These are phyloP conservation scores for Delitschia confertaspora DNA, from an alignment of 495 filamentous ascomycete species.

Conservation along the genomic window DNA sequence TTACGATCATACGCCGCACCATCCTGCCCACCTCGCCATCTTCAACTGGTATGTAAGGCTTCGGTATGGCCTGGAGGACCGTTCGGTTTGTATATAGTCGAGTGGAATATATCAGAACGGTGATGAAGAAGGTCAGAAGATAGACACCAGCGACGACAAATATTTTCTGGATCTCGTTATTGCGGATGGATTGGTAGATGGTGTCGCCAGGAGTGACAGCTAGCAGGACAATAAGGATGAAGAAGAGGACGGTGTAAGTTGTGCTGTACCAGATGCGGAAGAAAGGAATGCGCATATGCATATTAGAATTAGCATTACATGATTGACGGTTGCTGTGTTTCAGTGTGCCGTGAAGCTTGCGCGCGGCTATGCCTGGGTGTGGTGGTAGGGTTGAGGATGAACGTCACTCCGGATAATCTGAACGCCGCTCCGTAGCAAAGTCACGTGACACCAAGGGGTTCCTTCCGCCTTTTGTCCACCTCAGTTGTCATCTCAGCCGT, in stretches of 20 bases:
- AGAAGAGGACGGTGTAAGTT: slow-evolving; percentile 66
- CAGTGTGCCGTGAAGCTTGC: background rate
- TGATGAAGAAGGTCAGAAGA: slow-evolving; percentile 60
- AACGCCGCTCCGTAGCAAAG: too few species aligned
- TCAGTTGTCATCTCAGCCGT: too few species aligned
- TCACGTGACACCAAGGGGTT: too few species aligned
- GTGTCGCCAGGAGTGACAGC: slow-evolving; percentile 76
- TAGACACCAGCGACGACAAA: slow-evolving; percentile 76
- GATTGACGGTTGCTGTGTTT: slow-evolving; percentile 4
- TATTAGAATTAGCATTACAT: slow-evolving; percentile 12
- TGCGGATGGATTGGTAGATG: slow-evolving; percentile 65
- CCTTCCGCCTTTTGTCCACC: too few species aligned
- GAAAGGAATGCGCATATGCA: slow-evolving; percentile 45
- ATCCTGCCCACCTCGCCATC: slow-evolving; percentile 64
- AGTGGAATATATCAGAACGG: slow-evolving; percentile 68
- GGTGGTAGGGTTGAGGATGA: background rate
- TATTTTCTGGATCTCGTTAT: slow-evolving; percentile 62
- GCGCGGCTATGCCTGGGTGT: background rate
- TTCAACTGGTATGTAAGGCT: slow-evolving; percentile 71
- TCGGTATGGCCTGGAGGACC: slow-evolving; percentile 73
- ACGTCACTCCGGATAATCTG: background rate
- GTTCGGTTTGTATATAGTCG: slow-evolving; percentile 83
- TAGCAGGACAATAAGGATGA: slow-evolving; percentile 62
- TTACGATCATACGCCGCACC: slow-evolving; percentile 64
- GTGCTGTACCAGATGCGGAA: slow-evolving; percentile 76